Conservation (phyloP, 2,329 filamentous ascomycete genomes). For the Colletotrichum noveboracense region DNA sequence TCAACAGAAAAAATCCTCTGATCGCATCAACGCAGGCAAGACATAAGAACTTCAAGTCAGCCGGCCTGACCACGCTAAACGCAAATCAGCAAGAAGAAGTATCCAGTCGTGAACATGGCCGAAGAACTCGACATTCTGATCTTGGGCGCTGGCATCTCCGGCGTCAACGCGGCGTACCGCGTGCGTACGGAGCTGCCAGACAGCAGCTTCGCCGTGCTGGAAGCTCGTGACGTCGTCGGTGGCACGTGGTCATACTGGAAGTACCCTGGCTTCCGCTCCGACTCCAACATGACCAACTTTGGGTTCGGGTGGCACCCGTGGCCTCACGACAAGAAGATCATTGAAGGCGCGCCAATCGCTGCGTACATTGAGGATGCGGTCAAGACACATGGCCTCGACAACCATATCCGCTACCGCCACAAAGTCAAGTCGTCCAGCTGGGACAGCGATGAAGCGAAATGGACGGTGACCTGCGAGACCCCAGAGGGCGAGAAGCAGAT, state of each 20-base stretch:
- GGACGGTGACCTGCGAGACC: slow-evolving; percentile 53
- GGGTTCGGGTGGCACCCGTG: slow-evolving; percentile 77
- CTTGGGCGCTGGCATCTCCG: slow-evolving; percentile 75
- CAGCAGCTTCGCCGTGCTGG: slow-evolving; percentile 67
- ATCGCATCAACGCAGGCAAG: not conserved
- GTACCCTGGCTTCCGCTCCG: slow-evolving; percentile 75
- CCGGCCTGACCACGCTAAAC: not conserved
- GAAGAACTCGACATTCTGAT: slow-evolving; percentile 61
- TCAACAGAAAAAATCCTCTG: not conserved
- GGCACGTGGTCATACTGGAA: slow-evolving; percentile 83
- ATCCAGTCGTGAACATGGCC: not conserved
- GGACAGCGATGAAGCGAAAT: slow-evolving; percentile 59
- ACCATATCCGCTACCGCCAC: slow-evolving; percentile 58
- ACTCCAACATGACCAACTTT: slow-evolving; percentile 66
- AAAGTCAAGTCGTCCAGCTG: slow-evolving; percentile 55
- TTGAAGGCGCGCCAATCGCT: slow-evolving; percentile 55
- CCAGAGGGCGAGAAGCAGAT: slow-evolving; percentile 27
- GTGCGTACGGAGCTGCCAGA: slow-evolving; percentile 63
- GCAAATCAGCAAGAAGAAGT: not conserved
- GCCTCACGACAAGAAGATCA: slow-evolving; percentile 59
- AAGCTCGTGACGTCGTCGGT: slow-evolving; percentile 68
- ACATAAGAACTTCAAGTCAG: not conserved
- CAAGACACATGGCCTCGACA: slow-evolving; percentile 53
- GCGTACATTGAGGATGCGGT: slow-evolving; percentile 60
- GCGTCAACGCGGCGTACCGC: slow-evolving; percentile 76